A percentile compares a stretch with the other conserved stretches of the same genome.
Conservation (phyloP, 441 rosid species). For the Rhodomyrtus psidioides region DNA sequence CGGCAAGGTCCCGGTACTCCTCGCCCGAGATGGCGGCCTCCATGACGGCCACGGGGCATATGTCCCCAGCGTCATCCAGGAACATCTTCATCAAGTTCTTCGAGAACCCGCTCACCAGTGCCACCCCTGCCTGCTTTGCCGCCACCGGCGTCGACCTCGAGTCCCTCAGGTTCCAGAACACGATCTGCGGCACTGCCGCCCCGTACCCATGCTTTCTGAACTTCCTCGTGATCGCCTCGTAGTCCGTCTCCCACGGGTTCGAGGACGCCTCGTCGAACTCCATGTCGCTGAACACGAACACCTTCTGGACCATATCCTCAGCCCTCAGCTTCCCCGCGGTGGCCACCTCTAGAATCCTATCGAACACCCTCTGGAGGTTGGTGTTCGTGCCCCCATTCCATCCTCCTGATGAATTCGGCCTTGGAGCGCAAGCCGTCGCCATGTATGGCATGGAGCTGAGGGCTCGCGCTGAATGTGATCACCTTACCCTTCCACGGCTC, state of each 20-base stretch:
- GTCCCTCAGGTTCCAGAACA: slow-evolving; percentile 41
- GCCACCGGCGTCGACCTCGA: slow-evolving; percentile 31
- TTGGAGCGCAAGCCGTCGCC: slow-evolving; percentile 32
- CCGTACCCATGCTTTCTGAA: slow-evolving; percentile 14
- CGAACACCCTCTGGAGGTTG: slow-evolving; percentile 40
- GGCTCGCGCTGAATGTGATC: slow-evolving; percentile 43
- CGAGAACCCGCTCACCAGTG: slow-evolving; percentile 39
- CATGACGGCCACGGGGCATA: slow-evolving; percentile 33
- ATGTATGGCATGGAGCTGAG: slow-evolving; percentile 26
- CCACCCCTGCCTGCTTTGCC: slow-evolving; percentile 31
- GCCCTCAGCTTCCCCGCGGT: slow-evolving; percentile 18
- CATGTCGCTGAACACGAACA: background rate
- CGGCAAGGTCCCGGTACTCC: slow-evolving; percentile 30
- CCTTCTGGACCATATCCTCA: background rate
- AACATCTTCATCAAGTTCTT: slow-evolving; percentile 41
- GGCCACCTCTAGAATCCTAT: slow-evolving; percentile 28
- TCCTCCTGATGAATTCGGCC: slow-evolving; percentile 14
- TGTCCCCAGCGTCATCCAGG: slow-evolving; percentile 35
- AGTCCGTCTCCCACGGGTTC: slow-evolving; percentile 34
- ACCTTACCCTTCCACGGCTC: slow-evolving; percentile 53
- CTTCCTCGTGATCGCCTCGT: slow-evolving; percentile 28
- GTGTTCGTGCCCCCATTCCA: slow-evolving; percentile 25
- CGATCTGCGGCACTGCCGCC: slow-evolving; percentile 22
- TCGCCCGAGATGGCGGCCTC: slow-evolving; percentile 29
- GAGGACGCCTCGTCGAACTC: background rate